Evolutionary conservation across 1,284 basidiomycete genomes (phyloP).

Genomic region (Xerocomus amazonicus): DNA sequence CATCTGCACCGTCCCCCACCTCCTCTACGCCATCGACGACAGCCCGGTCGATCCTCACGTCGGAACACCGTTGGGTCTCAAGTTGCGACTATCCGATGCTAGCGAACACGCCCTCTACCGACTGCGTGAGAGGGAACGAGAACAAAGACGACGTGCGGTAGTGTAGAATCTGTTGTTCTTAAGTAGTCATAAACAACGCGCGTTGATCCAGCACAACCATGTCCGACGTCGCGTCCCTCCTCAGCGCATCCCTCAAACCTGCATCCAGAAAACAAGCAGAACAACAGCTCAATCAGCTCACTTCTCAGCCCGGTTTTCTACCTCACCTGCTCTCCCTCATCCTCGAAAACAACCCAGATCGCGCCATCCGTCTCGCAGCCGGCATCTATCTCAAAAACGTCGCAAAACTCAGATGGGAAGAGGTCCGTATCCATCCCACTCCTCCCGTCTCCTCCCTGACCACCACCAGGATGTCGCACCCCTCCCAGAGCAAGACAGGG

Average conservation of each 20-base stretch:
- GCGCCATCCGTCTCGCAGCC: constrained; percentile 73
- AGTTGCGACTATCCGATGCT: constrained; percentile 26
- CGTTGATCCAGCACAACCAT: constrained; percentile 33
- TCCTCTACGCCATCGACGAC: constrained; percentile 7
- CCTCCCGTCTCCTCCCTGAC: constrained; percentile 3
- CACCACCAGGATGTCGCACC: constrained; percentile 56
- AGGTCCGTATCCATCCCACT: constrained; percentile 48
- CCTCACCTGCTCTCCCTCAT: constrained; percentile 69
- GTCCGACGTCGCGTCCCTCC: constrained; percentile 63
- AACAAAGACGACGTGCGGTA: constrained; percentile 14
- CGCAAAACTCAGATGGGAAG: constrained; percentile 81
- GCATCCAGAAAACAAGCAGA: constrained; percentile 77
- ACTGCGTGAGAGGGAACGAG: constrained; percentile 23
- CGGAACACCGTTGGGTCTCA: constrained; percentile 18
- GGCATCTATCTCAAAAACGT: constrained; percentile 89
- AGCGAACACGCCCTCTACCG: constrained; percentile 26
- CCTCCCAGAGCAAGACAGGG: constrained; percentile 65
- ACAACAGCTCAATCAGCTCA: constrained; percentile 62
- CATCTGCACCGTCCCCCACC: constrained; percentile 10
- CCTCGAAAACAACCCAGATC: constrained; percentile 63
- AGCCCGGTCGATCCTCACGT: neutral
- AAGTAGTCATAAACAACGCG: constrained; percentile 18
- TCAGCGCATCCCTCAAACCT: constrained; percentile 73
- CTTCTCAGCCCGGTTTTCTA: constrained; percentile 77
- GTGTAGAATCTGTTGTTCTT: constrained; percentile 23